Conservation (phyloP, 495 filamentous ascomycete genomes). For the Lepidopterella palustris region DNA sequence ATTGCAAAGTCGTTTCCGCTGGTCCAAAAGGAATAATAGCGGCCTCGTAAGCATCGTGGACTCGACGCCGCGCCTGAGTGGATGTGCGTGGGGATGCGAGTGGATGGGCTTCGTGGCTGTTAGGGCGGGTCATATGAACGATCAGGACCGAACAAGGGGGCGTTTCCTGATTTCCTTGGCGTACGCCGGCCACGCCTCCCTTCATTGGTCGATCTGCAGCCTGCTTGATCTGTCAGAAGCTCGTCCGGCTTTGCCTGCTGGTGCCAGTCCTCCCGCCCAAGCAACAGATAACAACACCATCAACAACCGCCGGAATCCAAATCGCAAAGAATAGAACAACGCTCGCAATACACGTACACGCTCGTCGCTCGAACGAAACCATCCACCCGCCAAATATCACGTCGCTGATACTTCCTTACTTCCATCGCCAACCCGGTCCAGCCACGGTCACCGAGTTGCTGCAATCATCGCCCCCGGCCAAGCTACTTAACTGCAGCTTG, state of each 20-base stretch:
- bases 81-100: too few relatives aligned
- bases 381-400: background rate
- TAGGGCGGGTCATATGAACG: too few relatives aligned
- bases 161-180: too few relatives aligned
- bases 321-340: background rate
- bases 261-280: too few relatives aligned
- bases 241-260: too few relatives aligned
- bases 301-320: background rate
- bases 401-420: background rate
- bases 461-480: conserved; percentile 6
- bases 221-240: too few relatives aligned
- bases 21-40: background rate
- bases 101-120: too few relatives aligned
- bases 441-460: conserved; percentile 2
- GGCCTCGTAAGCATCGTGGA: background rate
- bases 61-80: background rate
- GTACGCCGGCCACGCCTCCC: too few relatives aligned
- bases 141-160: too few relatives aligned
- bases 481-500: conserved; percentile 29
- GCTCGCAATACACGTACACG: background rate
- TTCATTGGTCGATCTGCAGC: too few relatives aligned
- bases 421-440: conserved; percentile 10
- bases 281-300: background rate
- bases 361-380: background rate
- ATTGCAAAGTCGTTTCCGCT: too few relatives aligned